Base-by-base conservation (phyloP, 2,329 filamentous ascomycete genomes). In the Exophiala bonariae region DNA sequence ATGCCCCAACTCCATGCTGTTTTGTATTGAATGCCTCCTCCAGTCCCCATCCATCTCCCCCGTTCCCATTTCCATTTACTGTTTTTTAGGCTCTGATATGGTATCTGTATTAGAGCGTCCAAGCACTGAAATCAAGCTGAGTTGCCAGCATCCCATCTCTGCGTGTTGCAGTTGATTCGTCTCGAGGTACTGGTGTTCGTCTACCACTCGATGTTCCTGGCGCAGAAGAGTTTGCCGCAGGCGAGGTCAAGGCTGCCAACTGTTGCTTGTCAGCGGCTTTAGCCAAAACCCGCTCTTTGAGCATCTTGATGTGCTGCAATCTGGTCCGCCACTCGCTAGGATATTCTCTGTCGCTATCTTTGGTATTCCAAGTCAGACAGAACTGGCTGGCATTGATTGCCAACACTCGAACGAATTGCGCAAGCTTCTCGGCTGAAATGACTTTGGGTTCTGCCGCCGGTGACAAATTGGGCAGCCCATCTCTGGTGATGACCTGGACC, bases 331-430 rank as follows among this genome's bases (percentile, higher is more conserved):
- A 97, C 7, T 89, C 88, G 9, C 89, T 93, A 22, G 93, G 78
- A 61, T 95, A 85, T 65, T 95, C 90, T 47, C 86, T 86, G 4
- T 85, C 86, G 23, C 82, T 83, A 22, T 55, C 51, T 44, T 52
- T 52, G 13, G 49, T 52, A 37, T 82, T 81, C 89, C 92, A 96
- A n/a, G 96, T 91, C 35, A 86, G 80, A 2, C 87, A 89, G 66
- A 97, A 96, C 7, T 97, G 89, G 11, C 89, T 95, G 0, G 93
- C 91, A 62, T 96, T 97, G 53, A 99, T 80, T 1, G 92, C 89
- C 14, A 97, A 75, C 37, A 96, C 83, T 30, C 93, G 84, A 43
- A 96, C 87, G 63, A 96, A 95, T 8, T 83, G 80, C 0, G 91
- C 87, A 7, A 99, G 76, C 10, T 89, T 89, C 57, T 82, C 84